Base-by-base conservation (phyloP, 805 yeast species). In the Suhomyces vadensis region DNA sequence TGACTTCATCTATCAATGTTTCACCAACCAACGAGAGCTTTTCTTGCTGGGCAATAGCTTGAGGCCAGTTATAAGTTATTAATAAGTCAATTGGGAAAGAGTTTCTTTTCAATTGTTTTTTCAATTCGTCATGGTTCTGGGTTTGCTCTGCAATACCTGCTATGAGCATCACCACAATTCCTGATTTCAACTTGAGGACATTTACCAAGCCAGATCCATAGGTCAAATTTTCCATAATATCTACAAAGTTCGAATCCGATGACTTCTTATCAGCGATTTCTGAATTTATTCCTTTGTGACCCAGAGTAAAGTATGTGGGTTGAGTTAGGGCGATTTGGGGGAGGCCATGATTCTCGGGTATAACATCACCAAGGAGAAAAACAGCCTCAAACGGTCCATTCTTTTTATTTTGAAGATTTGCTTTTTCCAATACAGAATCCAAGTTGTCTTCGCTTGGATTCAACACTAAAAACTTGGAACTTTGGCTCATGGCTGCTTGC, bases 351-450 rank as follows among this genome's bases (percentile, higher is more conserved):
- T 35, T 20, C 6, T 52, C 49, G 8, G 50, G 50, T 14, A 61
- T 44, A 1, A 70, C 58, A 50, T 78, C 78, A 0, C 87, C 87
- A 5, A 83, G 52, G 4, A 83, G 54, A 1, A 84, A 31, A 0
- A 77, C 74, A 2, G 75, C 66, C 37, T 75, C 83, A 54, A 85
- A 85, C 0, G 89, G 89, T 0, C 90, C 90, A 35, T 81, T 81
- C 52, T 79, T 83, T 17, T 56, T 46, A 52, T 82, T 67, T 40
- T 83, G 71, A 1, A 66, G 48, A 52, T 79, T 76, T 3, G 81
- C 72, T 41, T 75, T 71, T 31, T 53, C 60, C 5, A 77, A 52
- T 0, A 77, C 67, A 46, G 75, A 77, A 0, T 72, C 69, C 6
- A 83, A 49, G 6, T 62, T 57, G 1, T 63, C 50, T 1, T 74